A percentile compares a stretch with the other conserved stretches of the same genome.
Conservation (phyloP, 225 moss, liverwort and hornwort genomes). For the Pleurozium schreberi region DNA sequence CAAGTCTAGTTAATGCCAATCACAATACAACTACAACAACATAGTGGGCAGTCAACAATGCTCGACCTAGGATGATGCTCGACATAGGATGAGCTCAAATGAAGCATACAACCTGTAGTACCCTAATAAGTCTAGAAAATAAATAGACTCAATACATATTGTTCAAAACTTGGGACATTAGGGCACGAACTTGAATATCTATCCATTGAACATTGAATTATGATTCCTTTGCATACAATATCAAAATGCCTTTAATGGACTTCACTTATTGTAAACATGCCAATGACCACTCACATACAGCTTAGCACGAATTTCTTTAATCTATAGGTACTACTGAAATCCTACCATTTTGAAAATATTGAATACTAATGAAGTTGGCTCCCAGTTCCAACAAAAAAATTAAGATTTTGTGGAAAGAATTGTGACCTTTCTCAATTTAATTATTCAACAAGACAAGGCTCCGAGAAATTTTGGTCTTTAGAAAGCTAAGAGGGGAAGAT, state of each 20-base stretch:
- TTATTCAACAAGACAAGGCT: neutral
- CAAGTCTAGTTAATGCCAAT: neutral
- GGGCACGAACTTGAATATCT: neutral
- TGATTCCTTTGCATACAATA: neutral
- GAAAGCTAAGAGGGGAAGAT: neutral
- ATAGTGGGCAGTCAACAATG: neutral
- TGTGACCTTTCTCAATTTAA: neutral
- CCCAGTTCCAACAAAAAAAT: neutral
- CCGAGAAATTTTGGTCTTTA: neutral
- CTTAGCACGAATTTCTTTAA: neutral
- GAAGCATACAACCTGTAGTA: neutral
- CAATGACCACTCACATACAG: neutral
- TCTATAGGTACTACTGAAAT: neutral
- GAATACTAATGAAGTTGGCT: neutral
- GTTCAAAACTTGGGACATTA: neutral
- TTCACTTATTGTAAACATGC: neutral
- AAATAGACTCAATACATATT: neutral
- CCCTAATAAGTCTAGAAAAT: neutral
- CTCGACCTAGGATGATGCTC: no score
- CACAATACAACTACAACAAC: neutral
- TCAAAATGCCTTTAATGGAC: neutral
- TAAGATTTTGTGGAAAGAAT: neutral
- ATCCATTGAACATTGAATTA: neutral
- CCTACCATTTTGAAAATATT: neutral
- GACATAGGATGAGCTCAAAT: neutral